Evolutionary conservation across 345 rosid species (phyloP).

Genomic region (Salix suchowensis): DNA sequence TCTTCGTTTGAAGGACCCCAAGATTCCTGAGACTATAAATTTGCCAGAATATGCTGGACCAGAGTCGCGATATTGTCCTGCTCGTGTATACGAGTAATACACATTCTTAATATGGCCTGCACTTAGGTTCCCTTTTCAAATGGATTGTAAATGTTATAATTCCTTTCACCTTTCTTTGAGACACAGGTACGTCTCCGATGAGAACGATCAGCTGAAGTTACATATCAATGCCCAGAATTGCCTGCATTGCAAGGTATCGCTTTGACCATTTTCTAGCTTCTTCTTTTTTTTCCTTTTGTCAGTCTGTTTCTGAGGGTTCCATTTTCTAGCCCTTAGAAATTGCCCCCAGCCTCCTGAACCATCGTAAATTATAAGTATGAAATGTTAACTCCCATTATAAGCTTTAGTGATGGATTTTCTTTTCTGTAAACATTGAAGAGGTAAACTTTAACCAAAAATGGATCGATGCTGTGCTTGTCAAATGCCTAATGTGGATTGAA

Average conservation of each 20-base stretch:
- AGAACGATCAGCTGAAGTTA: slow-evolving; percentile 56
- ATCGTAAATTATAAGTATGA: too few relatives aligned
- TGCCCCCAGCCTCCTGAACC: too few relatives aligned
- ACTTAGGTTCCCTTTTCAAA: background rate
- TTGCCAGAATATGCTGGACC: slow-evolving; percentile 79
- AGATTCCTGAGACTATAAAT: slow-evolving; percentile 65
- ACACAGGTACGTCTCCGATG: slow-evolving; percentile 71
- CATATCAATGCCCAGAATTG: slow-evolving; percentile 96
- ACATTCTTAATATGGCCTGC: slow-evolving; percentile 4
- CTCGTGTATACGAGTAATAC: slow-evolving; percentile 89
- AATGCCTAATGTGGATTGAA: background rate
- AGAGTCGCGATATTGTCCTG: slow-evolving; percentile 91
- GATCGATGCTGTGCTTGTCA: background rate
- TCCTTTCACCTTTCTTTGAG: slow-evolving; percentile 11
- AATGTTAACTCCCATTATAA: too few relatives aligned
- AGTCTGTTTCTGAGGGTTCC: background rate
- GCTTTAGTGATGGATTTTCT: too few relatives aligned
- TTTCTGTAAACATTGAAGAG: background rate
- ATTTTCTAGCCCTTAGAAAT: background rate
- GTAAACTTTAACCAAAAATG: background rate
- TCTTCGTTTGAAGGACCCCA: slow-evolving; percentile 65
- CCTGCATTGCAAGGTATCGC: slow-evolving; percentile 84
- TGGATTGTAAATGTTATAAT: background rate
- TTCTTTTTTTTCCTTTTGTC: background rate
- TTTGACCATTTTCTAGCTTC: background rate